These are phyloP conservation scores for Drosera spatulata DNA, from an alignment of 179 eudicot species.

Conservation along the genomic window DNA sequence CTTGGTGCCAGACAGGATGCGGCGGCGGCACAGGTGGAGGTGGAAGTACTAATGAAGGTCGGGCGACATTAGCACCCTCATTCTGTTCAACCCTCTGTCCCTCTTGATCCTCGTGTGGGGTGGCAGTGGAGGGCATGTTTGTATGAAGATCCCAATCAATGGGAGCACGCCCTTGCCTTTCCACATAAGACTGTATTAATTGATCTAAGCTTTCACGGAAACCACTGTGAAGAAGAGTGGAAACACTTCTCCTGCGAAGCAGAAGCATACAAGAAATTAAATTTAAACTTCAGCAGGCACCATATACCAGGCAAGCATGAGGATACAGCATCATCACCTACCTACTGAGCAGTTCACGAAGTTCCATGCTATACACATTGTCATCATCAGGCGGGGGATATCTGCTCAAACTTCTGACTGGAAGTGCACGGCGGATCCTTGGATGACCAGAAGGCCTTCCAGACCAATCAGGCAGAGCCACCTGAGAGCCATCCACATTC, in stretches of 20 bases:
- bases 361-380: conserved; percentile 97
- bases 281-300: not conserved
- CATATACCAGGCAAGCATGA: not conserved
- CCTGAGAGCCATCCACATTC: conserved; percentile 41
- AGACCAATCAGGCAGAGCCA: conserved; percentile 49
- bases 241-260: conserved; percentile 83
- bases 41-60: conserved; percentile 57
- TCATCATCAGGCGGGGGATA: conserved; percentile 95
- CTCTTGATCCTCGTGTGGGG: conserved; percentile 46
- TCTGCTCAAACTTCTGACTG: conserved; percentile 53
- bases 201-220: conserved; percentile 98
- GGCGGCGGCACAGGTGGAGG: conserved; percentile 98
- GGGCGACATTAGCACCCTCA: conserved; percentile 32
- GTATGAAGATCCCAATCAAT: conserved; percentile 90
- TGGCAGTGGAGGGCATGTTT: conserved; percentile 52
- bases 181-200: conserved; percentile 87
- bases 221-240: conserved; percentile 92
- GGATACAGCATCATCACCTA: conserved; percentile 5
- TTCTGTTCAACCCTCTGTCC: conserved; percentile 45
- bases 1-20: conserved; percentile 87
- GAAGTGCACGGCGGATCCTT: conserved; percentile 41
- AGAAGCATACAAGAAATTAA: not conserved
- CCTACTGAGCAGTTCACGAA: conserved; percentile 95
- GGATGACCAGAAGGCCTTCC: conserved; percentile 55
- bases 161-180: conserved; percentile 71